phyloP scores from a whole-genome alignment of 768 basidiomycete genomes.

The Mycena amicta region DNA sequence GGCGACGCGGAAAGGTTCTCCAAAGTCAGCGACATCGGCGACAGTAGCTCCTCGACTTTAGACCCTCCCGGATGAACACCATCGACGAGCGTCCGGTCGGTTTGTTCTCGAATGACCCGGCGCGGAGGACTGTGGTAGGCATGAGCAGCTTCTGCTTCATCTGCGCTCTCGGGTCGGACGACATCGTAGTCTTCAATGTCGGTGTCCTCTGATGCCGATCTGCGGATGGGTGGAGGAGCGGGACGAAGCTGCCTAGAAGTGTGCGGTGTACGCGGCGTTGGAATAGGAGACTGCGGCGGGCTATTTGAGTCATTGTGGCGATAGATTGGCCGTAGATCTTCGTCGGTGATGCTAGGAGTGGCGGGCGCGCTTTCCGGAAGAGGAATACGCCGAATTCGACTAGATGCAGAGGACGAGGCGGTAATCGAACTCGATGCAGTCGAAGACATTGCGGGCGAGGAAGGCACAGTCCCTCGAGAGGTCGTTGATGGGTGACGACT shows the following conservation, averaged over 20 bases:
- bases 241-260: neutral
- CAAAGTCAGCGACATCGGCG: neutral
- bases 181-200: neutral
- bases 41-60: neutral
- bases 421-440: too few species aligned
- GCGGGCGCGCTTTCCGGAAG: neutral
- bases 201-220: neutral
- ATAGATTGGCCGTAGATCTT: neutral
- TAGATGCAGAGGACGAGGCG: neutral
- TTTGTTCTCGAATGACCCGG: neutral
- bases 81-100: neutral
- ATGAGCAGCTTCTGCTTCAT: neutral
- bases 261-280: too few species aligned
- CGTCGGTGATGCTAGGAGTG: neutral
- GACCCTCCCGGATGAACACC: neutral
- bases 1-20: neutral
- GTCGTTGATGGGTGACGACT: neutral
- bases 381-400: neutral
- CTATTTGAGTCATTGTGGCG: neutral
- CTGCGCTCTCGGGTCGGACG: neutral
- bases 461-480: too few species aligned
- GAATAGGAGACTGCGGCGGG: neutral
- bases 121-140: neutral
- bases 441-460: too few species aligned
- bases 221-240: neutral